Conservation (phyloP, 1,284 basidiomycete genomes). For the Boletus mariae region DNA sequence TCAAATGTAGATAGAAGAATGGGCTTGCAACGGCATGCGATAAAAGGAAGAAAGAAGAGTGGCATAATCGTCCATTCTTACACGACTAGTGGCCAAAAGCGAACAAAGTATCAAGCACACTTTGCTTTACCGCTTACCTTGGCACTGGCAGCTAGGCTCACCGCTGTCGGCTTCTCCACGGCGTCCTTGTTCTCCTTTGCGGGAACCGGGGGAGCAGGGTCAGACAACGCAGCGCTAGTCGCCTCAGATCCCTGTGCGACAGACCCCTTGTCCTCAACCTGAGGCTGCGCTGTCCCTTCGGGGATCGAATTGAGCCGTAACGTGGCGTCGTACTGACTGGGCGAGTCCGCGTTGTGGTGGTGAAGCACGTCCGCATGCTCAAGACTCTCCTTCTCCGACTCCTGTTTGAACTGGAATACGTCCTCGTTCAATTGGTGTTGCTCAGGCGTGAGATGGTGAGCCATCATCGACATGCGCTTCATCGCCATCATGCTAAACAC, state of each 20-base stretch:
- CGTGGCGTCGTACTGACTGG: slow-evolving; percentile 37
- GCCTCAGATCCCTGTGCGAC: slow-evolving; percentile 13
- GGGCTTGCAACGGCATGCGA: background rate
- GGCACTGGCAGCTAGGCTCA: slow-evolving; percentile 31
- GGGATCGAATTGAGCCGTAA: slow-evolving; percentile 2
- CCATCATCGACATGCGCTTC: slow-evolving; percentile 66
- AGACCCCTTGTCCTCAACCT: slow-evolving; percentile 31
- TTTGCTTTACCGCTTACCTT: slow-evolving; percentile 26
- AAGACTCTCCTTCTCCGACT: slow-evolving; percentile 61
- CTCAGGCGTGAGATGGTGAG: slow-evolving; percentile 37
- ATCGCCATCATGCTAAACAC: slow-evolving; percentile 83
- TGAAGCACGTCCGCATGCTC: slow-evolving; percentile 48
- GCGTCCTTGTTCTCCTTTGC: slow-evolving; percentile 23
- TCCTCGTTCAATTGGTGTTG: slow-evolving; percentile 58
- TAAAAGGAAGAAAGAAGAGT: background rate
- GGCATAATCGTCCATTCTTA: background rate
- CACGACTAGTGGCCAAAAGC: slow-evolving; percentile 1
- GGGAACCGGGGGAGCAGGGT: slow-evolving; percentile 1
- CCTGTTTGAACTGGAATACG: slow-evolving; percentile 72
- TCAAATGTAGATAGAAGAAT: slow-evolving; percentile 1
- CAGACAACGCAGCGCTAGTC: slow-evolving; percentile 5
- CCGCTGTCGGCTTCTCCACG: slow-evolving; percentile 26
- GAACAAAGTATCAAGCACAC: slow-evolving; percentile 14
- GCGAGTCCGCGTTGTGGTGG: slow-evolving; percentile 41
- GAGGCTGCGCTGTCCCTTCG: slow-evolving; percentile 18